A percentile compares a stretch with the other conserved stretches of the same genome.
Evolutionary conservation across 2,329 filamentous ascomycete genomes (phyloP).

Genomic region (Lachnellula suecica): DNA sequence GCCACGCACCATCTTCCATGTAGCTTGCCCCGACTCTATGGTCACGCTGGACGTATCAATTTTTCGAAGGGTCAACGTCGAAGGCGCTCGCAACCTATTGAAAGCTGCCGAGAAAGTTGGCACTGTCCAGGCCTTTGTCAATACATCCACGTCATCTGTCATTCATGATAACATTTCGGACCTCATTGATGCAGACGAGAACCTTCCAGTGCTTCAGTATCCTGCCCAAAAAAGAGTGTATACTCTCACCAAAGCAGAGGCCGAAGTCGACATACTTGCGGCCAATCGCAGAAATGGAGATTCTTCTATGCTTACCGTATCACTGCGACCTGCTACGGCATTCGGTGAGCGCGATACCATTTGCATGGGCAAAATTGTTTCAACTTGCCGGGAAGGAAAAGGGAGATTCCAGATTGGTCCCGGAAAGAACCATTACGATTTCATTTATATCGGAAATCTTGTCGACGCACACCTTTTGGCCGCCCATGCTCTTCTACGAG

Average conservation of each 20-base stretch:
- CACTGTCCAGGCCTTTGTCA: background rate
- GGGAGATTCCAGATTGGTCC: slow-evolving; percentile 30
- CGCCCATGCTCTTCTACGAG: slow-evolving; percentile 22
- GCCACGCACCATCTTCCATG: background rate
- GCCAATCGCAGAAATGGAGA: slow-evolving; percentile 19
- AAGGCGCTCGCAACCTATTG: background rate
- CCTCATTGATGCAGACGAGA: background rate
- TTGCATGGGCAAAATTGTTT: background rate
- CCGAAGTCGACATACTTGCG: background rate
- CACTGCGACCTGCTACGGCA: slow-evolving; percentile 49
- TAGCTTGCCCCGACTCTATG: background rate
- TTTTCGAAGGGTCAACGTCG: background rate
- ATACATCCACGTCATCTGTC: slow-evolving; percentile 3
- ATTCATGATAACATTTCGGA: background rate
- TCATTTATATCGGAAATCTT: slow-evolving; percentile 51
- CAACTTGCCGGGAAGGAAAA: background rate
- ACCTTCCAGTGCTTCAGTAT: slow-evolving; percentile 10
- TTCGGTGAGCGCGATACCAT: slow-evolving; percentile 43
- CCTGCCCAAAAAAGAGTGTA: slow-evolving; percentile 3
- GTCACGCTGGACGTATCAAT: background rate
- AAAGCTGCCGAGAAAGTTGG: background rate
- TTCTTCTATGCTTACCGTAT: slow-evolving; percentile 42
- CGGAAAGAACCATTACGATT: slow-evolving; percentile 54
- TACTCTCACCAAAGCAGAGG: background rate
- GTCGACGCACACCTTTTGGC: slow-evolving; percentile 50